Percentiles rank a stretch among this genome's conserved stretches.
Evolutionary conservation across 768 basidiomycete genomes (phyloP).

Genomic region (Multifurca ochricompacta): DNA sequence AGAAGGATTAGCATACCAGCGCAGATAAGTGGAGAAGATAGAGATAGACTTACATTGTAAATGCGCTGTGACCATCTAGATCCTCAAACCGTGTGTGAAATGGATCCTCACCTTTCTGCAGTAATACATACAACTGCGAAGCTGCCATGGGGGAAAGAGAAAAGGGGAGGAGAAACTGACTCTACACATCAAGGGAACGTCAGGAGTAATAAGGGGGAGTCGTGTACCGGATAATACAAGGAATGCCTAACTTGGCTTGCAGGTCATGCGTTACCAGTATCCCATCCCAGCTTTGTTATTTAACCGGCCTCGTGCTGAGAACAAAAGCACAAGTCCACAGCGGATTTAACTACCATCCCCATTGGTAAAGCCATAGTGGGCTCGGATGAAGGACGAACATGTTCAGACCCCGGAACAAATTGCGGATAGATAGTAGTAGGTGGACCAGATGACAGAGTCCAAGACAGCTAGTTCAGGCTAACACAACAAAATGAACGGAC

Average conservation of each 20-base stretch:
- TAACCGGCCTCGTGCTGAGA: not conserved
- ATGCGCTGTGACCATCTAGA: constrained; percentile 53
- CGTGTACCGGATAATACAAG: constrained; percentile 15
- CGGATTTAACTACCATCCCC: not conserved
- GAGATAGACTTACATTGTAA: constrained; percentile 49
- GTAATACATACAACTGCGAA: constrained; percentile 40
- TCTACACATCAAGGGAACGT: not conserved
- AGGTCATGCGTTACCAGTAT: not conserved
- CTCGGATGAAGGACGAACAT: not conserved
- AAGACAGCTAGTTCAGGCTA: too few relatives aligned
- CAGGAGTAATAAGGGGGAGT: constrained; percentile 3
- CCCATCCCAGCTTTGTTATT: not conserved
- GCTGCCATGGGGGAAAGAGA: constrained; percentile 24
- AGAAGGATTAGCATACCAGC: not conserved
- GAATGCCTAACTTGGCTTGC: constrained; percentile 16
- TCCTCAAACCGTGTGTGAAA: constrained; percentile 58
- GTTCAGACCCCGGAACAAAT: too few relatives aligned
- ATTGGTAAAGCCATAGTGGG: not conserved
- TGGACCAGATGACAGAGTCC: not conserved
- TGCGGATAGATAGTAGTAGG: not conserved
- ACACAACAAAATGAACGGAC: too few relatives aligned
- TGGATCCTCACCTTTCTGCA: constrained; percentile 59
- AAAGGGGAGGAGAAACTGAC: not conserved
- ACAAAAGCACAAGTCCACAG: not conserved
- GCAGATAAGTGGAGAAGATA: not conserved